These are phyloP conservation scores for Agaricales sp. DNA, from an alignment of 1,284 basidiomycete genomes.

Conservation along the genomic window DNA sequence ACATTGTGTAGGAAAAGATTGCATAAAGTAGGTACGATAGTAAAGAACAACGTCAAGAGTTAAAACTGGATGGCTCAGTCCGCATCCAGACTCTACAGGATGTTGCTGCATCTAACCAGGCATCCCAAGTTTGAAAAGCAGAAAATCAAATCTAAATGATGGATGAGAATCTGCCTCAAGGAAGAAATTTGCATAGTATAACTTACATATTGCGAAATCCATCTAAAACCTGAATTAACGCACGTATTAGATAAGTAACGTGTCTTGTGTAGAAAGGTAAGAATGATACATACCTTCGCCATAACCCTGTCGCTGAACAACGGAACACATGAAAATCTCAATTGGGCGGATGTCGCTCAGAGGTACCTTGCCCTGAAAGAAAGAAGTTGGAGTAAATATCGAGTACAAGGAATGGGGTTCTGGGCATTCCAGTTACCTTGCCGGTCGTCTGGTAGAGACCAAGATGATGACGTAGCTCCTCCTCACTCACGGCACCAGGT, in stretches of 20 bases:
- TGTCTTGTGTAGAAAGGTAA: slow-evolving; percentile 2
- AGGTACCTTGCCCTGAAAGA: slow-evolving; percentile 84
- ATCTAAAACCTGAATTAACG: slow-evolving; percentile 72
- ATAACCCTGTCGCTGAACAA: slow-evolving; percentile 98
- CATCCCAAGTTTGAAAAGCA: not conserved
- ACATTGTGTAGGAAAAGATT: not conserved
- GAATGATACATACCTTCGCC: slow-evolving; percentile 66
- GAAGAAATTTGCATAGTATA: slow-evolving; percentile 2
- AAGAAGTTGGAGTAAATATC: too few relatives aligned
- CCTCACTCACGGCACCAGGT: slow-evolving; percentile 94
- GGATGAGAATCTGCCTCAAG: not conserved
- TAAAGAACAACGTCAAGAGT: too few relatives aligned
- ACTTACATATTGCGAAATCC: slow-evolving; percentile 93
- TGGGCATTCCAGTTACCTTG: slow-evolving; percentile 86
- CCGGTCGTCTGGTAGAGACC: slow-evolving; percentile 98
- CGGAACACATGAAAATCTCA: slow-evolving; percentile 99
- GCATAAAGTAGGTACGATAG: not conserved
- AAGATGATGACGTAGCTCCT: slow-evolving; percentile 91
- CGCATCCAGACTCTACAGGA: too few relatives aligned
- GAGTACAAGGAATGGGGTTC: too few relatives aligned
- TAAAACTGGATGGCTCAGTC: too few relatives aligned
- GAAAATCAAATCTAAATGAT: not conserved
- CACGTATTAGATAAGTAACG: slow-evolving; percentile 8
- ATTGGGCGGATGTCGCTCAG: slow-evolving; percentile 96
- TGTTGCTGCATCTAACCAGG: too few relatives aligned